Evolutionary conservation across 306 rosid genomes (phyloP).

Genomic region (Vachellia collinsii): DNA sequence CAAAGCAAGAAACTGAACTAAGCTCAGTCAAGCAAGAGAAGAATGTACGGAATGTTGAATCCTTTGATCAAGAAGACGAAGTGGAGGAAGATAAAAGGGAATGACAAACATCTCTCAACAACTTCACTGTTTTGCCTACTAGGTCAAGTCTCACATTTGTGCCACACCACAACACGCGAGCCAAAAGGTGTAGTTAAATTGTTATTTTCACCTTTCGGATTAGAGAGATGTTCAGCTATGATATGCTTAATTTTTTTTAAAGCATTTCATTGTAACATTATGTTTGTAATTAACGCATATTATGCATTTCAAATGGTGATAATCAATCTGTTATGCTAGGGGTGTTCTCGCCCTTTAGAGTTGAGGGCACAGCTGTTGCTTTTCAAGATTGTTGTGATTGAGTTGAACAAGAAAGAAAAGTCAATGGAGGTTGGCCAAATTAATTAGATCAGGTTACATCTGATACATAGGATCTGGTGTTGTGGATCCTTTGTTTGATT

Average conservation of each 20-base stretch:
- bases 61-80: conserved; percentile 58
- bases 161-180: conserved; percentile 31
- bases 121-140: conserved; percentile 22
- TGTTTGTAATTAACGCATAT: conserved; percentile 50
- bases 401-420: background rate
- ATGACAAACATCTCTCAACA: conserved; percentile 36
- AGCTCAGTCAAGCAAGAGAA: conserved; percentile 69
- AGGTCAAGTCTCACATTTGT: conserved; percentile 35
- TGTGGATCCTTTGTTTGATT: background rate
- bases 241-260: conserved; percentile 34
- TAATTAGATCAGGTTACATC: background rate
- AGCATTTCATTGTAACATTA: conserved; percentile 32
- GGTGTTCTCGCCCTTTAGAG: background rate
- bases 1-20: conserved; percentile 71
- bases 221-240: conserved; percentile 35
- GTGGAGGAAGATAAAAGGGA: conserved; percentile 86
- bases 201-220: conserved; percentile 40
- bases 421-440: background rate
- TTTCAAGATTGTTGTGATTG: background rate
- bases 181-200: conserved; percentile 48
- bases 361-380: background rate
- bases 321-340: conserved; percentile 7
- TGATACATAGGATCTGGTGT: background rate
- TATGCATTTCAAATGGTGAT: conserved; percentile 36
- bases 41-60: conserved; percentile 37